Percentiles rank a stretch among this genome's conserved stretches.
Conservation (phyloP, 108 stramenopile genomes). For the Nannochloropsis gaditana region DNA sequence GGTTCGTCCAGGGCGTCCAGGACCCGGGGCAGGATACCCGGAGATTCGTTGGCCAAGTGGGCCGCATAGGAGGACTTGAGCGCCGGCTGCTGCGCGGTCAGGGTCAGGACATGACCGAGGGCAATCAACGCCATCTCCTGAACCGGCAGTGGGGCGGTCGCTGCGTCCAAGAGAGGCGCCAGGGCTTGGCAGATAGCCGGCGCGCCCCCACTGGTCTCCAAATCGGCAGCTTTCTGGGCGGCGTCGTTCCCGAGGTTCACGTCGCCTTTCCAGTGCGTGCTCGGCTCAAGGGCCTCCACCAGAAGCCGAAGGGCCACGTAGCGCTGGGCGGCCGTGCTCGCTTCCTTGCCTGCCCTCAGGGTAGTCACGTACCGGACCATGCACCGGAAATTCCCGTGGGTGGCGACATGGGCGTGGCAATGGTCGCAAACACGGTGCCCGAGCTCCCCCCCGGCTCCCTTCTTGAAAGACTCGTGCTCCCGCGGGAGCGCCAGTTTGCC, state of each 20-base stretch:
- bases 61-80: neutral
- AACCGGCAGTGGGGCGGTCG: neutral
- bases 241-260: neutral
- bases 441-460: neutral
- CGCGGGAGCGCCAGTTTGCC: neutral
- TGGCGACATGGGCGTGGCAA: neutral
- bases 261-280: constrained; percentile 9
- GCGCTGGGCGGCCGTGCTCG: neutral
- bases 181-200: neutral
- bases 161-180: neutral
- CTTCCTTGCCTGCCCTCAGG: neutral
- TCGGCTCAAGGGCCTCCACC: neutral
- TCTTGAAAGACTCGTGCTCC: neutral
- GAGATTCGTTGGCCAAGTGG: neutral
- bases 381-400: constrained; percentile 12
- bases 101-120: neutral
- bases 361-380: neutral
- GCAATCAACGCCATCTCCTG: neutral
- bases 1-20: neutral
- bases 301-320: neutral
- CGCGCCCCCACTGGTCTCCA: neutral
- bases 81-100: neutral
- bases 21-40: neutral
- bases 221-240: neutral
- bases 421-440: neutral